phyloP scores from a whole-genome alignment of 164 flowering plant species.

The Magnolia sinica region DNA sequence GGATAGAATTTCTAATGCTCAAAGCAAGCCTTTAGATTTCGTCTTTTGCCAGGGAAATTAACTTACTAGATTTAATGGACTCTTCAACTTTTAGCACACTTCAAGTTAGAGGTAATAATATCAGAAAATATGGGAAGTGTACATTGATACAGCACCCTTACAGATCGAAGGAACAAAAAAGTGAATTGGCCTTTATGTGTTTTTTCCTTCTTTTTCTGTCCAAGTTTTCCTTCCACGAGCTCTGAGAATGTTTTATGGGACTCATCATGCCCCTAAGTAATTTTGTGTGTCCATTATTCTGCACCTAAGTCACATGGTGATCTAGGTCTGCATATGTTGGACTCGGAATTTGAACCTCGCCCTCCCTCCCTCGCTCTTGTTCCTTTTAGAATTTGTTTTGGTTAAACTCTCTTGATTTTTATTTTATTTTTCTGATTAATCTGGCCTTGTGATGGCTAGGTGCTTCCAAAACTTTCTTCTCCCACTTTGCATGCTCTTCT shows the following conservation, averaged over 20 bases:
- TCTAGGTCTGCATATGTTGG: background rate
- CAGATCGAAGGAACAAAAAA: background rate
- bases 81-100: background rate
- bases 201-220: no score
- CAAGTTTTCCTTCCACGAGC: no score
- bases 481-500: slow-evolving; percentile 85
- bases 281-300: background rate
- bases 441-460: slow-evolving; percentile 38
- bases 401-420: background rate
- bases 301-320: background rate
- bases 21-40: background rate
- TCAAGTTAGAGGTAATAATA: background rate
- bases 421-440: slow-evolving; percentile 3
- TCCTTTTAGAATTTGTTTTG: background rate
- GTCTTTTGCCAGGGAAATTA: no score
- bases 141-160: no score
- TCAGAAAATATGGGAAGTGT: background rate
- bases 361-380: background rate
- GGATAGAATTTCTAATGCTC: background rate
- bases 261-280: no score
- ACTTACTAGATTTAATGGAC: background rate
- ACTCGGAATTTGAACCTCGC: no score
- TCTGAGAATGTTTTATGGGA: no score
- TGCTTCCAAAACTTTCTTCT: slow-evolving; percentile 90
- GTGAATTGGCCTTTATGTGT: background rate